These are phyloP conservation scores for Hordeum vulgare DNA, from an alignment of 176 grass and related monocot genomes.

Conservation along the genomic window DNA sequence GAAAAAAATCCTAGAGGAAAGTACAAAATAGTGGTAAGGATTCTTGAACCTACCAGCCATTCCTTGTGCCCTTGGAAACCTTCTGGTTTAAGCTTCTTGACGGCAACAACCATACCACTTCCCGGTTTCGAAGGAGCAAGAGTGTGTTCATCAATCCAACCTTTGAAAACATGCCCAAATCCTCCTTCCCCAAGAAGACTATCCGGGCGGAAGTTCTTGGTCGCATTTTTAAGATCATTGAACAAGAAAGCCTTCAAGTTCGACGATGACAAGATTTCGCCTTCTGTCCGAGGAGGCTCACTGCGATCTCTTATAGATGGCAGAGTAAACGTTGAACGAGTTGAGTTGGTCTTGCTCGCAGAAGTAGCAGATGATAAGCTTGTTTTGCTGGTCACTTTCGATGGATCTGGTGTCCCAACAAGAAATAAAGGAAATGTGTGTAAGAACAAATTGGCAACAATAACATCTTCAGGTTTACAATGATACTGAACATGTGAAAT, in stretches of 20 bases:
- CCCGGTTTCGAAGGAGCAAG: slow-evolving; percentile 63
- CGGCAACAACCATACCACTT: slow-evolving; percentile 75
- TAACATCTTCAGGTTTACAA: neutral
- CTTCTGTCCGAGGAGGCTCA: slow-evolving; percentile 55
- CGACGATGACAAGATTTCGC: slow-evolving; percentile 69
- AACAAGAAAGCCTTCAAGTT: slow-evolving; percentile 81
- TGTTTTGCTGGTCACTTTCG: slow-evolving; percentile 68
- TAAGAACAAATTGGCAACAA: slow-evolving; percentile 15
- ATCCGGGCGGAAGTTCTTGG: slow-evolving; percentile 74
- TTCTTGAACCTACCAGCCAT: slow-evolving; percentile 66
- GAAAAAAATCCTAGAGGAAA: slow-evolving; percentile 7
- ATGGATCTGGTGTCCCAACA: slow-evolving; percentile 42
- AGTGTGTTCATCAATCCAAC: slow-evolving; percentile 82
- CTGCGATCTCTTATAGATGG: slow-evolving; percentile 53
- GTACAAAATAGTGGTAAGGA: slow-evolving; percentile 17
- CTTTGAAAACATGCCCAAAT: slow-evolving; percentile 89
- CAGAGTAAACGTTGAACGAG: slow-evolving; percentile 51
- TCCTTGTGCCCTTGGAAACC: slow-evolving; percentile 95
- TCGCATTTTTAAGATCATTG: slow-evolving; percentile 71
- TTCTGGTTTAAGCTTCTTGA: slow-evolving; percentile 94
- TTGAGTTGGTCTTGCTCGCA: slow-evolving; percentile 42
- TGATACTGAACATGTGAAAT: neutral
- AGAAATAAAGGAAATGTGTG: slow-evolving; percentile 13
- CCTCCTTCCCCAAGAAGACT: slow-evolving; percentile 92
- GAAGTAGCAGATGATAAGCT: slow-evolving; percentile 55